A percentile compares a stretch with the other conserved stretches of the same genome.
These are phyloP conservation scores for Endotrypanum monterogeii DNA, from an alignment of 208 protist species.

Conservation along the genomic window DNA sequence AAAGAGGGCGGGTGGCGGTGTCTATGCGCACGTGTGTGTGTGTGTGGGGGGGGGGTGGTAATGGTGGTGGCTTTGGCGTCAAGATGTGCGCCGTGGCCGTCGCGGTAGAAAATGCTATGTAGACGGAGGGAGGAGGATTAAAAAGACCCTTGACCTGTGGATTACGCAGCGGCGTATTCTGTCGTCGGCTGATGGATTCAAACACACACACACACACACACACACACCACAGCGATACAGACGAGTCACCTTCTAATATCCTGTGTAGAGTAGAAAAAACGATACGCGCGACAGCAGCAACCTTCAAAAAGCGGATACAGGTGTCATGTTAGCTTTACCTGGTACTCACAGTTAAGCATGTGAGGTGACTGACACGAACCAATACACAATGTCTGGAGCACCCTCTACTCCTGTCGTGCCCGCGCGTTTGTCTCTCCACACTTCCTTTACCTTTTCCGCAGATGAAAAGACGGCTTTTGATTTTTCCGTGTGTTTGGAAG, in stretches of 20 bases:
- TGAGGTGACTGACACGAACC: slow-evolving; percentile 54
- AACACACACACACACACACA: no score
- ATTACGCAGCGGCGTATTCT: no score
- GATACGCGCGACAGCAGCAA: background rate
- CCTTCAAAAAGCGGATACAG: background rate
- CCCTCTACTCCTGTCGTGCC: background rate
- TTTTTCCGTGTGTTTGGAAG: background rate
- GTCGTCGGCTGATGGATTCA: no score
- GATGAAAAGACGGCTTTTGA: slow-evolving; percentile 11
- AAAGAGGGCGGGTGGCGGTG: no score
- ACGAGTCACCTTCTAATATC: background rate
- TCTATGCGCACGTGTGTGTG: no score
- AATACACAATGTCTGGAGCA: slow-evolving; percentile 43
- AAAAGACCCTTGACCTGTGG: no score
- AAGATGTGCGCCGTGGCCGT: no score
- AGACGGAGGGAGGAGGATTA: no score
- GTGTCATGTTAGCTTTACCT: background rate
- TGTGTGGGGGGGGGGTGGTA: no score
- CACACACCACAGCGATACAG: background rate
- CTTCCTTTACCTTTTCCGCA: slow-evolving; percentile 26
- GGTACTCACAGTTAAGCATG: slow-evolving; percentile 10
- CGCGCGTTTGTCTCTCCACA: slow-evolving; percentile 21
- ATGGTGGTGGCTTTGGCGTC: no score
- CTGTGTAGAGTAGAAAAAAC: background rate
- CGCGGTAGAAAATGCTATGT: no score